Evolutionary conservation across 331 rosid species (phyloP), one percentile per base, ranked within the genome.

Genomic region (Ulmus americana): DNA sequence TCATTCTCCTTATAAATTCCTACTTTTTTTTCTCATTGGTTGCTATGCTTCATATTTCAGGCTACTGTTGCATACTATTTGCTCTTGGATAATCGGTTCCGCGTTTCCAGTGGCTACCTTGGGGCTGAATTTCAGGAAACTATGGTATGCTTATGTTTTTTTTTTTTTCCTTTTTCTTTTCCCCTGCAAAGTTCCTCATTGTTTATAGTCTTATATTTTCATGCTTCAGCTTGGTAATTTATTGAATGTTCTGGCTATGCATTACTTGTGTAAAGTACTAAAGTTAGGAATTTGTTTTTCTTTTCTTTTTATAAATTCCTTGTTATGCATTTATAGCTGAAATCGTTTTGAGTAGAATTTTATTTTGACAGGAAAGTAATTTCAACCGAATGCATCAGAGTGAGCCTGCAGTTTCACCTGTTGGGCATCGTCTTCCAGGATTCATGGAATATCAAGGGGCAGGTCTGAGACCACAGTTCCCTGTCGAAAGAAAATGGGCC

Each of bases 71-170:
- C 98, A 28, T 92, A 92, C 75, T 86, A 88, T 76, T 79, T 88
- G 83, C 61, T 88, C 67, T 45, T 88, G 87, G 97, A 90, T 77
- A 83, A 82, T 22, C 84, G 86, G 18, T 92, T 83, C 66, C 88
- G 90, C 61, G 87, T 84, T 71, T 83, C 90, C 12, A 89, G 81
- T 51, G 95, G 98, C 76, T 88, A 88, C 80, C 98, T 88, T 69
- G 94, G 95, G 41, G 96, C 94, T 51, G 96, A 86, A 75, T 84
- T 89, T 76, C 95, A 86, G 77, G 97, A 92, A 81, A 81, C 84
- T 13, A 64, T 80, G 86, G 98, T 88, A 68, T n/a, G 83, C 49
- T 83, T n/a, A n/a, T n/a, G n/a, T 61, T 40, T 48, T 5, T 15
- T 35, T 38, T 20, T 20, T 20, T 49, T 18, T 5, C 40, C 20